Percentiles rank a stretch among this genome's conserved stretches.
Evolutionary conservation across 2,329 filamentous ascomycete genomes (phyloP).

Genomic region (Penicillium rolfsii): DNA sequence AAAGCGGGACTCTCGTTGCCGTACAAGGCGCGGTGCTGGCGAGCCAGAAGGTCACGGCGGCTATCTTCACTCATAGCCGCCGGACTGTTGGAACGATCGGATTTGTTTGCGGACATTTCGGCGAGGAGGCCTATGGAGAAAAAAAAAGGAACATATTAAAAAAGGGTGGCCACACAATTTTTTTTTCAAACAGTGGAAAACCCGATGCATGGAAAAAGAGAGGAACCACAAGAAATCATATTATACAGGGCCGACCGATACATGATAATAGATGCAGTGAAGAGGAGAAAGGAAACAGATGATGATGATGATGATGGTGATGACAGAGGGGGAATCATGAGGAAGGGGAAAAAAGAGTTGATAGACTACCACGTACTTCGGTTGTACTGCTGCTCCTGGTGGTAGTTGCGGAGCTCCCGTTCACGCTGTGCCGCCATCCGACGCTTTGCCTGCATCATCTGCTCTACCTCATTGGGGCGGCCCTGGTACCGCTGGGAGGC

Average conservation of each 20-base stretch:
- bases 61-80: slow-evolving; percentile 92
- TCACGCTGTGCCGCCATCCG: slow-evolving; percentile 99
- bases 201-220: slow-evolving; percentile 40
- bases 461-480: slow-evolving; percentile 89
- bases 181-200: background rate
- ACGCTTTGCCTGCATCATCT: slow-evolving; percentile 98
- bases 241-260: slow-evolving; percentile 49
- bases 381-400: slow-evolving; percentile 99
- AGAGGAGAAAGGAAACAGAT: slow-evolving; percentile 18
- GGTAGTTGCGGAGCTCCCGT: slow-evolving; percentile 98
- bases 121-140: slow-evolving; percentile 62
- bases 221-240: slow-evolving; percentile 33
- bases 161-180: slow-evolving; percentile 18
- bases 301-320: slow-evolving; percentile 2
- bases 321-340: slow-evolving; percentile 19
- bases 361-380: slow-evolving; percentile 71
- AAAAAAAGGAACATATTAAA: slow-evolving; percentile 44
- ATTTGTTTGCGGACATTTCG: slow-evolving; percentile 74
- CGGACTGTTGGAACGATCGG: slow-evolving; percentile 82
- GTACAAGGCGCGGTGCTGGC: slow-evolving; percentile 92
- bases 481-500: slow-evolving; percentile 88
- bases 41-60: slow-evolving; percentile 91
- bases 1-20: slow-evolving; percentile 71
- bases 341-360: slow-evolving; percentile 34
- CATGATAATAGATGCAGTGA: slow-evolving; percentile 40